Evolutionary conservation across 1,284 basidiomycete species (phyloP).

Genomic region (Malassezia vespertilionis): DNA sequence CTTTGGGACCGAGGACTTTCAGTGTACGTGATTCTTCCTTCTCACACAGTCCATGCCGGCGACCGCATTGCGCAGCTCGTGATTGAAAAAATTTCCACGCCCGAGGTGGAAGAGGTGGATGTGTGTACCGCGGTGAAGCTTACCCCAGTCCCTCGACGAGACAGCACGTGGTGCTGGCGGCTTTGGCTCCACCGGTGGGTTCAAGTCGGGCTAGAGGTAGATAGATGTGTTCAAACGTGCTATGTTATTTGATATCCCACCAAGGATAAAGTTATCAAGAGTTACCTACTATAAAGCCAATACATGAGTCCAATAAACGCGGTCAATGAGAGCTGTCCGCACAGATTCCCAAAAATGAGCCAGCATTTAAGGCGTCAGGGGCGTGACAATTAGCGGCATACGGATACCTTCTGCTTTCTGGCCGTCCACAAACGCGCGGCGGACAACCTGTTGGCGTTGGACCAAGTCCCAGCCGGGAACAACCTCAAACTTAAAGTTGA

Average conservation of each 20-base stretch:
- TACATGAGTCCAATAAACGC: too few species aligned
- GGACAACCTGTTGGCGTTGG: conserved; percentile 18
- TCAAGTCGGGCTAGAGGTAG: conserved; percentile 5
- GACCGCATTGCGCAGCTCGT: conserved; percentile 91
- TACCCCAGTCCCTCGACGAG: conserved; percentile 61
- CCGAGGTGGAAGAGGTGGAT: conserved; percentile 71
- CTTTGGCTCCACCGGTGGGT: conserved; percentile 81
- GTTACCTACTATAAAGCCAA: too few species aligned
- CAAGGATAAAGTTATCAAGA: too few species aligned
- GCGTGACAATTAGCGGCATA: conserved; percentile 18
- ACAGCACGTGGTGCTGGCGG: conserved; percentile 76
- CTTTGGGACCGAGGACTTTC: conserved; percentile 69
- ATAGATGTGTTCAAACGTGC: background rate
- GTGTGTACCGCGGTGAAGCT: conserved; percentile 48
- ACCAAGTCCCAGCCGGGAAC: conserved; percentile 15
- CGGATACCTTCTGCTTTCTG: conserved; percentile 15
- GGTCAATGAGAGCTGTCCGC: too few species aligned
- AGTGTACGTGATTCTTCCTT: conserved; percentile 26
- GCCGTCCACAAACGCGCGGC: conserved; percentile 18
- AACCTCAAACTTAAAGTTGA: conserved; percentile 15
- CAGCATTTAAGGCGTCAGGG: too few species aligned
- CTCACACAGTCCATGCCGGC: conserved; percentile 63
- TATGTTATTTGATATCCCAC: background rate
- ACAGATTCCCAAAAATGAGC: too few species aligned
- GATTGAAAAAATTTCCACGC: conserved; percentile 76